Evolutionary conservation across 129 eudicot genomes (phyloP).

Genomic region (Sambucus nigra): DNA sequence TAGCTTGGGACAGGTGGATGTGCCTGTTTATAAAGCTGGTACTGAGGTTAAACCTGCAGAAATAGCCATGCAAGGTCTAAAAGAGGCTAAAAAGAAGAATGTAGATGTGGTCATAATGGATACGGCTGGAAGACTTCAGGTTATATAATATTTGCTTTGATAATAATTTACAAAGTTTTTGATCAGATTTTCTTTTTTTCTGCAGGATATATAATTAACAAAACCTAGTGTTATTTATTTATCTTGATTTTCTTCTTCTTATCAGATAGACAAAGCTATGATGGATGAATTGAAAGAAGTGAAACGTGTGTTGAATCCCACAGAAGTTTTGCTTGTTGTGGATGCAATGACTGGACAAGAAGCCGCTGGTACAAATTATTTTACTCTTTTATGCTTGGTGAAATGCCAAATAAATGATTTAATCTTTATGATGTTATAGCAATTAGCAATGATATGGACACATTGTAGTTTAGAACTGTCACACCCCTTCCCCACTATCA

Average conservation of each 20-base stretch:
- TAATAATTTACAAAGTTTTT: conserved; percentile 1
- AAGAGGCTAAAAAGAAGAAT: conserved; percentile 79
- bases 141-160: conserved; percentile 15
- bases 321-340: conserved; percentile 93
- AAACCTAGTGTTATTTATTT: conserved; percentile 1
- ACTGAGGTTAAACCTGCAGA: conserved; percentile 87
- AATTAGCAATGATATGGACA: neutral
- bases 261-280: conserved; percentile 82
- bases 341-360: conserved; percentile 99
- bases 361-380: conserved; percentile 66
- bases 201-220: neutral
- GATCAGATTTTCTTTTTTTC: neutral
- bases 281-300: conserved; percentile 96
- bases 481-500: too few relatives aligned
- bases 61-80: conserved; percentile 79
- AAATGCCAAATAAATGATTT: neutral
- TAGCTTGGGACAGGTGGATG: conserved; percentile 63
- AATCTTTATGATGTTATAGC: too few relatives aligned
- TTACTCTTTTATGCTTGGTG: neutral
- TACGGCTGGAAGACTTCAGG: conserved; percentile 99
- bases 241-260: conserved; percentile 1
- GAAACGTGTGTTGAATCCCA: conserved; percentile 65
- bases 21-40: conserved; percentile 92
- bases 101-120: conserved; percentile 94
- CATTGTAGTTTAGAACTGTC: too few relatives aligned